A percentile compares a stretch with the other conserved stretches of the same genome.
phyloP scores from a whole-genome alignment of 1,284 basidiomycete genomes.

The Thelephora terrestris region DNA sequence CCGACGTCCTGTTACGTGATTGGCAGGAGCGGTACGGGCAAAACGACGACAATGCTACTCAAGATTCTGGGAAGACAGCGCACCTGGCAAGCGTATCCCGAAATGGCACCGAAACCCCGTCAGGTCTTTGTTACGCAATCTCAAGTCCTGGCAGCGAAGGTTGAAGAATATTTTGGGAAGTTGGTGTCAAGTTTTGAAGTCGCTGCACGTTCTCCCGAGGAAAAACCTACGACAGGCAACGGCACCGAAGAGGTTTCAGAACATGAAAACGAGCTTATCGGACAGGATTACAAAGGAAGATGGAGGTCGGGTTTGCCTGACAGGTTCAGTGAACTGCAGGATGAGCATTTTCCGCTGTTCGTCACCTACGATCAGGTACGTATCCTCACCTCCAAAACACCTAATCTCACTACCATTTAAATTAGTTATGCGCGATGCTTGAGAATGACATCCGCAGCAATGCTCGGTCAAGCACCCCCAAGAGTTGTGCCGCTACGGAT shows the following conservation, averaged over 20 bases:
- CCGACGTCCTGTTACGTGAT: conserved; percentile 51
- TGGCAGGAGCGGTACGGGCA: conserved; percentile 62
- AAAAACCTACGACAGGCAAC: not conserved
- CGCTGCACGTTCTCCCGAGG: not conserved
- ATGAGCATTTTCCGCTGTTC: conserved; percentile 55
- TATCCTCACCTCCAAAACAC: conserved; percentile 3
- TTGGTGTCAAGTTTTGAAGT: conserved; percentile 29
- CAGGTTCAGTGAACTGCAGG: conserved; percentile 41
- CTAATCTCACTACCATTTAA: not conserved
- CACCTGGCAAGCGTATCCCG: conserved; percentile 27
- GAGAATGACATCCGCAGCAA: conserved; percentile 9
- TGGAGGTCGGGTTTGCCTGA: conserved; percentile 34
- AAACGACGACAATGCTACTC: conserved; percentile 59
- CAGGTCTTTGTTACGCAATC: conserved; percentile 64
- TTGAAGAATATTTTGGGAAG: conserved; percentile 45
- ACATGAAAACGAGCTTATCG: not conserved
- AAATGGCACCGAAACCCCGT: conserved; percentile 30
- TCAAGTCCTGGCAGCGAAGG: conserved; percentile 43
- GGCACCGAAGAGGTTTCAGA: not conserved
- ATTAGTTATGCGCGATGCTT: conserved; percentile 13
- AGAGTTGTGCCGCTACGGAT: too few relatives aligned
- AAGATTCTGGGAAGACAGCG: conserved; percentile 53
- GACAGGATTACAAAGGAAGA: conserved; percentile 18
- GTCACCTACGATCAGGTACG: conserved; percentile 45
- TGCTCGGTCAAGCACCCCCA: not conserved